phyloP scores from a whole-genome alignment of 106 monocot genomes.

The Dioscorea alata region DNA sequence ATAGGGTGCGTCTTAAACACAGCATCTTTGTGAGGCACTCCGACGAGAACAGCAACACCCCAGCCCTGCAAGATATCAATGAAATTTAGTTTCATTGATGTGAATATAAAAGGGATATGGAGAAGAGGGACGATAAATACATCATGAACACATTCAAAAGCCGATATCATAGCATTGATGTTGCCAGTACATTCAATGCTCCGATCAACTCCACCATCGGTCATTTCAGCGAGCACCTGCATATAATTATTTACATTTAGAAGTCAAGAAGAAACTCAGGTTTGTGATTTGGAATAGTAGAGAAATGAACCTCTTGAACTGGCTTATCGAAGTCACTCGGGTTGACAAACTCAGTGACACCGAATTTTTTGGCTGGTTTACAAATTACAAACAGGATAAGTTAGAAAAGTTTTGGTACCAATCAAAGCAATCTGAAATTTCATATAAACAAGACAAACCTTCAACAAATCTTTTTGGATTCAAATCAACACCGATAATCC shows the following conservation, averaged over 20 bases:
- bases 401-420: no score
- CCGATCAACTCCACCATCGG: conserved; percentile 10
- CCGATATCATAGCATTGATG: conserved; percentile 1
- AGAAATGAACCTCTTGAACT: neutral
- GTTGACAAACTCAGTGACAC: conserved; percentile 9
- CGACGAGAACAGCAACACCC: conserved; percentile 7
- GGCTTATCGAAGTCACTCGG: conserved; percentile 9
- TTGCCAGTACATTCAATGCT: conserved; percentile 16
- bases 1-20: conserved; percentile 6
- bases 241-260: no score
- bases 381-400: no score
- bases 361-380: conserved; percentile 8
- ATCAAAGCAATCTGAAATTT: no score
- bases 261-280: no score
- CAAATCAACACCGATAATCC: no score
- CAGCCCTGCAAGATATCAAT: conserved; percentile 5
- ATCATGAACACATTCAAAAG: conserved; percentile 11
- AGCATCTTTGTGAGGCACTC: conserved; percentile 3
- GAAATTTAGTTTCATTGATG: neutral
- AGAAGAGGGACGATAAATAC: neutral
- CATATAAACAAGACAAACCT: no score
- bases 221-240: conserved; percentile 7
- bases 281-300: no score
- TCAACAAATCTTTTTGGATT: no score
- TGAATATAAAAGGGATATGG: neutral